Evolutionary conservation across 1,139 yeast species (phyloP), one percentile per base, ranked within the genome.

Genomic region (Blastobotrys illinoisensis): DNA sequence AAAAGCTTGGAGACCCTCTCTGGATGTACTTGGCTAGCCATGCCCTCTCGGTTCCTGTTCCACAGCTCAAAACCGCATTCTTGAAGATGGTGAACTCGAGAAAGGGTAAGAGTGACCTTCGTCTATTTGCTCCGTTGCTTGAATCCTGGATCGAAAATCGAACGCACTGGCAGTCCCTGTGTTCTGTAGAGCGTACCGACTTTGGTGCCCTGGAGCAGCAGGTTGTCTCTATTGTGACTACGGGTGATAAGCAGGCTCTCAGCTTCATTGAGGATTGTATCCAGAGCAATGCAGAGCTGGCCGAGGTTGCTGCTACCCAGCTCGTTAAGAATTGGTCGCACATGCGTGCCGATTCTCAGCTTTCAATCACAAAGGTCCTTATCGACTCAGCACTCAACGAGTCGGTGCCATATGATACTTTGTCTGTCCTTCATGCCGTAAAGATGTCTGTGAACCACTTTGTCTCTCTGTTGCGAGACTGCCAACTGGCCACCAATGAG

Each of bases 241-340:
- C 79, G 9, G 79, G 78, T 56, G 90, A 84, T 56, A 80, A 79
- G 57, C 72, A 72, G 54, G 90, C 86, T 55, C 76, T 85, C 46
- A 79, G 79, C 45, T 86, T 90, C 72, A 66, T 89, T 46, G 77
- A 81, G 53, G 71, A 73, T 19, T 79, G 66, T 26, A 55, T 74
- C 50, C 78, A 79, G 52, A 73, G 81, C 9, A 71, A 72, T 59
- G 78, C 81, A 53, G 81, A 79, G 45, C 70, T 85, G 28, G 77
- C 82, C n/a, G 78, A 69, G 18, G 60, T 71, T 5, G 79, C 83
- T 5, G 78, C 83, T 48, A 66, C 74, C 19, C 81, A 85, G 61
- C 65, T 88, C n/a, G 68, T 76, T 19, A 63, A 68, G 18, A 69
- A 87, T 9, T 89, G 88, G 73, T 68, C 74, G 1, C 62, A 76